Conservation (phyloP, 257 asterid species). For the Ehretia macrophylla region DNA sequence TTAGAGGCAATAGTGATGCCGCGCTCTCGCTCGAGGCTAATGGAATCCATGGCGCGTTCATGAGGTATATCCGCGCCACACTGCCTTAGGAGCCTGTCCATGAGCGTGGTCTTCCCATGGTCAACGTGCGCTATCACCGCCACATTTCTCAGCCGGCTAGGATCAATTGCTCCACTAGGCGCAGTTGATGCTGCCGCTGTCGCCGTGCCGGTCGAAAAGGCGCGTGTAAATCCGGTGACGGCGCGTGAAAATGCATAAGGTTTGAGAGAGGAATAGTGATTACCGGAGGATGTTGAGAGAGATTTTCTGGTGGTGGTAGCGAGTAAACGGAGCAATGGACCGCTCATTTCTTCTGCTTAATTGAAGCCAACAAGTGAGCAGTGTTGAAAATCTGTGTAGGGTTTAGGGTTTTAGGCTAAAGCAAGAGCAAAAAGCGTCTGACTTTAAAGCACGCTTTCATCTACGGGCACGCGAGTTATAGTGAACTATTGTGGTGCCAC, state of each 20-base stretch:
- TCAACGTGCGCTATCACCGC: constrained; percentile 98
- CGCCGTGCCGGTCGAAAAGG: constrained; percentile 50
- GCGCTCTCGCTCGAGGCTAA: constrained; percentile 93
- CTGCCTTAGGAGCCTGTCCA: constrained; percentile 96
- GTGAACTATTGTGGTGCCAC: too few relatives aligned
- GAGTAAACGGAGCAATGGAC: constrained; percentile 4
- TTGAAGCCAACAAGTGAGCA: too few relatives aligned
- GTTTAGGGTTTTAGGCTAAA: too few relatives aligned
- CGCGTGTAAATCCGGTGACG: neutral
- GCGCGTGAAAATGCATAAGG: neutral
- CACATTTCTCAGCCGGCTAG: constrained; percentile 69
- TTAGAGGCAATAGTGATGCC: constrained; percentile 95
- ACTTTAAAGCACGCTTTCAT: too few relatives aligned
- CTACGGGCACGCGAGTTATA: too few relatives aligned
- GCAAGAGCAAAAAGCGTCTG: too few relatives aligned
- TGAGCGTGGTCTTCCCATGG: constrained; percentile 96
- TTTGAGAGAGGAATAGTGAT: neutral
- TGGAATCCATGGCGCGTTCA: constrained; percentile 56
- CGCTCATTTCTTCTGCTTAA: constrained; percentile 1
- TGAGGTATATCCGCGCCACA: constrained; percentile 69
- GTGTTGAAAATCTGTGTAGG: too few relatives aligned
- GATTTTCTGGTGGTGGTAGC: constrained; percentile 1
- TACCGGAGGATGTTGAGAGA: neutral
- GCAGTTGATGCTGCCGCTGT: constrained; percentile 34
- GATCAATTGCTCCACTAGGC: constrained; percentile 40